Conservation (phyloP, 345 rosid genomes). For the Citrus unshiu region DNA sequence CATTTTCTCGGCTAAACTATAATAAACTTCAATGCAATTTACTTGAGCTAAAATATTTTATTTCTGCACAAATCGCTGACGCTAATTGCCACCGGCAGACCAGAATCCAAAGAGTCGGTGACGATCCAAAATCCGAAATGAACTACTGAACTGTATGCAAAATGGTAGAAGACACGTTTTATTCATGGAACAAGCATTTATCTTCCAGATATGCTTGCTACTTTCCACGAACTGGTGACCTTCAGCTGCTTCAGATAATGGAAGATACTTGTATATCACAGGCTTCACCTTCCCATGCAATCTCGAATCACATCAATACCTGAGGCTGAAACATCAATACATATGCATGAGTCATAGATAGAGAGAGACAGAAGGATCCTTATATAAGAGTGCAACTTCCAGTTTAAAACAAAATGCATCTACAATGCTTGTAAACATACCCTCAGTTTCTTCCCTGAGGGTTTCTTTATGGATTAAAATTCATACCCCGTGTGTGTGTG, state of each 20-base stretch:
- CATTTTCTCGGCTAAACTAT: no score
- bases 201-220: constrained; percentile 28
- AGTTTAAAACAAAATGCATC: neutral
- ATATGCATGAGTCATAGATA: neutral
- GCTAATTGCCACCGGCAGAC: no score
- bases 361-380: neutral
- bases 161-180: neutral
- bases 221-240: constrained; percentile 69
- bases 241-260: constrained; percentile 43
- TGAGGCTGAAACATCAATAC: neutral
- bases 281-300: constrained; percentile 57
- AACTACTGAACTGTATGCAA: neutral
- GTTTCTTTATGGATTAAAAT: neutral
- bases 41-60: no score
- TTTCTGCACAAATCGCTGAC: no score
- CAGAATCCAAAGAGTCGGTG: no score
- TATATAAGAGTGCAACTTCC: neutral
- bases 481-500: neutral
- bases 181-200: constrained; percentile 43
- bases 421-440: constrained; percentile 24
- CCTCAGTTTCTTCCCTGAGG: constrained; percentile 62
- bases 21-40: no score
- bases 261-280: constrained; percentile 34
- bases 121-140: neutral
- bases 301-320: constrained; percentile 85